phyloP scores from a whole-genome alignment of 371 early-diverging fungal species.

The Mortierella sp. region DNA sequence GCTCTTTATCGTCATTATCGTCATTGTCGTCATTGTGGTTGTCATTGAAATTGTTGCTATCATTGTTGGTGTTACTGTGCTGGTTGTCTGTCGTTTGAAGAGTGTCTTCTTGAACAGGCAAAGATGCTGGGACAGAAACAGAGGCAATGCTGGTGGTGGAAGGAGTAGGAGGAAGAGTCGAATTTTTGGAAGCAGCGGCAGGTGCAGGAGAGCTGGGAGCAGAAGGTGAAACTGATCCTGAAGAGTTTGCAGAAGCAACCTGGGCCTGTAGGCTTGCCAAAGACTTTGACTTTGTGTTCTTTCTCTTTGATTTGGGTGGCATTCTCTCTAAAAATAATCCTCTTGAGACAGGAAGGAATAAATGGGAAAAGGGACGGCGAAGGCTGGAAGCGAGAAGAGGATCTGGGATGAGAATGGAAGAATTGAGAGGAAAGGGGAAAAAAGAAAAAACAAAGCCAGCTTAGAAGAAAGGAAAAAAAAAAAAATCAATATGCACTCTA shows the following conservation, averaged over 20 bases:
- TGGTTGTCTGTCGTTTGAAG: neutral
- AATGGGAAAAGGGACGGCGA: too few species aligned
- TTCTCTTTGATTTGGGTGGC: slow-evolving; percentile 42
- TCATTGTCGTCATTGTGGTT: slow-evolving; percentile 9
- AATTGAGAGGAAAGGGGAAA: too few species aligned
- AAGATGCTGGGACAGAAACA: too few species aligned
- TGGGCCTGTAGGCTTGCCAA: slow-evolving; percentile 31
- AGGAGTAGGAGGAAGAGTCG: slow-evolving; percentile 12
- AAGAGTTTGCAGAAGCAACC: slow-evolving; percentile 18
- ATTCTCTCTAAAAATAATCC: slow-evolving; percentile 1
- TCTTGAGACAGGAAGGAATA: neutral
- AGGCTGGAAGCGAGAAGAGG: too few species aligned
- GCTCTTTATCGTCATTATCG: slow-evolving; percentile 6
- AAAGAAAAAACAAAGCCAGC: too few species aligned
- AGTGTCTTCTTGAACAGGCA: too few species aligned
- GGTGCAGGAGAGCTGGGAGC: slow-evolving; percentile 10
- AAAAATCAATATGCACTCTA: too few species aligned
- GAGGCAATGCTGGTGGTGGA: slow-evolving; percentile 19
- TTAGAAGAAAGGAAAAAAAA: too few species aligned
- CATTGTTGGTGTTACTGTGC: slow-evolving; percentile 12
- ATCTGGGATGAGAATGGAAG: too few species aligned
- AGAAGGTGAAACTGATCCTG: slow-evolving; percentile 27
- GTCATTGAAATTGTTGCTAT: slow-evolving; percentile 24
- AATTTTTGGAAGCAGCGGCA: too few species aligned
- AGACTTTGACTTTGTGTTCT: slow-evolving; percentile 39